Percentiles rank a stretch among this genome's conserved stretches.
Conservation (phyloP, 345 rosid genomes). For the Linum trigynum region DNA sequence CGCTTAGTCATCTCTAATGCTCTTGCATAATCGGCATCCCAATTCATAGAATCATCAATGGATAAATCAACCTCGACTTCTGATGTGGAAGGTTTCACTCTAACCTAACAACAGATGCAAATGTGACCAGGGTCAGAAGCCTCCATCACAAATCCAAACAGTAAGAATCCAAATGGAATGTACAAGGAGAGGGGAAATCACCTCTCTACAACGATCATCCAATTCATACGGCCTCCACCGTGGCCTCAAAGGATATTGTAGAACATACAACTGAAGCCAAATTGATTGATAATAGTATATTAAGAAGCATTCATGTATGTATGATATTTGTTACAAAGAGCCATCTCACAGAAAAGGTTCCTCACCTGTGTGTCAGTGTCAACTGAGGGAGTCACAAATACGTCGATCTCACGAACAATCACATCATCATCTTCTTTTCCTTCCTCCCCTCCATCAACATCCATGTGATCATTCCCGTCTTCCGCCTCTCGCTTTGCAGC, state of each 20-base stretch:
- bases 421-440: slow-evolving; percentile 41
- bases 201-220: slow-evolving; percentile 78
- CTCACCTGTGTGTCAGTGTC: slow-evolving; percentile 42
- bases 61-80: slow-evolving; percentile 73
- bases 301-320: background rate
- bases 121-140: background rate
- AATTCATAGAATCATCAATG: slow-evolving; percentile 48
- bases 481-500: slow-evolving; percentile 13
- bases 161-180: background rate
- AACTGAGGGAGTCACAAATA: slow-evolving; percentile 52
- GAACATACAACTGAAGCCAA: slow-evolving; percentile 54
- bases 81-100: slow-evolving; percentile 49
- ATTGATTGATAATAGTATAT: background rate
- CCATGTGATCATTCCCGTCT: slow-evolving; percentile 25
- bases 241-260: slow-evolving; percentile 81
- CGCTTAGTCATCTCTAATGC: slow-evolving; percentile 40
- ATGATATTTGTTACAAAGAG: background rate
- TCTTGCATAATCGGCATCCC: slow-evolving; percentile 29
- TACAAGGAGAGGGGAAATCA: slow-evolving; percentile 12
- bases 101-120: slow-evolving; percentile 37
- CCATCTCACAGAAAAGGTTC: background rate
- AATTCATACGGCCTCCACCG: slow-evolving; percentile 85
- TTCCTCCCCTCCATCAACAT: slow-evolving; percentile 9
- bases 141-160: background rate
- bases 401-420: slow-evolving; percentile 83